Evolutionary conservation across 2,329 filamentous ascomycete species (phyloP).

Genomic region (Penicillium sp.): DNA sequence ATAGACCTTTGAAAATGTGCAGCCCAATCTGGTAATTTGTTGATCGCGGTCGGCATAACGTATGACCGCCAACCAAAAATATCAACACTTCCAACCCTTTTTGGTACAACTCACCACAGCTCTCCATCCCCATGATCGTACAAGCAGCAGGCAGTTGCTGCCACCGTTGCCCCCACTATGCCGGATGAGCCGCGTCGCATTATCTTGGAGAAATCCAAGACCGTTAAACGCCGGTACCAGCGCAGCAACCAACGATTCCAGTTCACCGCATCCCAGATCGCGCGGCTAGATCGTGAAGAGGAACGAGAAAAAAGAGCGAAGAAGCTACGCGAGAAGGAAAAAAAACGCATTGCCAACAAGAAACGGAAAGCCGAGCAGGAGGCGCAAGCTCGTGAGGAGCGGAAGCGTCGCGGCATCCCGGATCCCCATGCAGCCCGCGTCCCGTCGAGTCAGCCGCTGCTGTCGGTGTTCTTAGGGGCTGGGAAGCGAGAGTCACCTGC

Average conservation of each 20-base stretch:
- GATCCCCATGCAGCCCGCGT: slow-evolving; percentile 32
- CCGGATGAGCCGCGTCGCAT: slow-evolving; percentile 32
- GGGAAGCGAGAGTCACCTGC: slow-evolving; percentile 4
- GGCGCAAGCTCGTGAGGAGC: slow-evolving; percentile 34
- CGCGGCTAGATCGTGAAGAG: slow-evolving; percentile 42
- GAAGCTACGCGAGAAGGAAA: slow-evolving; percentile 37
- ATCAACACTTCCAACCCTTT: background rate
- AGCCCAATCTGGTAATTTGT: slow-evolving; percentile 22
- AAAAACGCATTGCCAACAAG: slow-evolving; percentile 34
- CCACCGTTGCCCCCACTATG: slow-evolving; percentile 26
- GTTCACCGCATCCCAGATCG: slow-evolving; percentile 37
- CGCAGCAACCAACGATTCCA: slow-evolving; percentile 38
- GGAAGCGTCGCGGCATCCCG: slow-evolving; percentile 30
- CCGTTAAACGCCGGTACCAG: slow-evolving; percentile 39
- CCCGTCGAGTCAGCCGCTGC: slow-evolving; percentile 36
- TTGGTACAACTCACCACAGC: background rate
- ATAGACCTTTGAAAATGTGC: background rate
- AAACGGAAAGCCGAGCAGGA: slow-evolving; percentile 38
- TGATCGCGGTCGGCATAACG: slow-evolving; percentile 29
- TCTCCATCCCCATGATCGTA: slow-evolving; percentile 16
- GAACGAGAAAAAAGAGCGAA: slow-evolving; percentile 42
- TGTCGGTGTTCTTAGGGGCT: slow-evolving; percentile 33
- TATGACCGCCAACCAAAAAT: slow-evolving; percentile 27
- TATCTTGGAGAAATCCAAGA: slow-evolving; percentile 40
- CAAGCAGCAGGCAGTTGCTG: slow-evolving; percentile 20